phyloP scores from a whole-genome alignment of 2,329 filamentous ascomycete species.

The Colletotrichum salicis region DNA sequence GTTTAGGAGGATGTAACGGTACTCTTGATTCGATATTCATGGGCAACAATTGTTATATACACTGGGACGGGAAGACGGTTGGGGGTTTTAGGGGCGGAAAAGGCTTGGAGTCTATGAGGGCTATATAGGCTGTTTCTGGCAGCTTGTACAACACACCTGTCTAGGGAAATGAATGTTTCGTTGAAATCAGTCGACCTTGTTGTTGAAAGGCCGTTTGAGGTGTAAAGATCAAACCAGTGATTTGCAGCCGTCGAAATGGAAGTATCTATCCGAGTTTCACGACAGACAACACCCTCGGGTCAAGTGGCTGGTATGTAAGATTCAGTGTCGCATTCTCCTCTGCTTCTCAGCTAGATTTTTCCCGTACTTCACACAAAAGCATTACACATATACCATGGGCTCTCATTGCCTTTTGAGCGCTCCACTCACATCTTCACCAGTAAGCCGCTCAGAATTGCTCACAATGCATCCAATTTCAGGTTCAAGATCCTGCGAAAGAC shows the following conservation, averaged over 20 bases:
- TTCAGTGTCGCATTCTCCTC: too few relatives aligned
- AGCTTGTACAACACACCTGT: neutral
- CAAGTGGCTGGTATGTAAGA: too few relatives aligned
- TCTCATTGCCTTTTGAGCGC: too few relatives aligned
- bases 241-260: neutral
- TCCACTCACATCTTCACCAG: too few relatives aligned
- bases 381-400: too few relatives aligned
- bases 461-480: too few relatives aligned
- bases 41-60: slow-evolving; percentile 5
- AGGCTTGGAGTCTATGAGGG: slow-evolving; percentile 3
- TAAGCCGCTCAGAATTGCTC: too few relatives aligned
- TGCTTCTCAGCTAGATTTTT: too few relatives aligned
- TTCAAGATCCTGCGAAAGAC: too few relatives aligned
- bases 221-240: neutral
- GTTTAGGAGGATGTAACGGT: neutral
- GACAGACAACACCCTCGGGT: too few relatives aligned
- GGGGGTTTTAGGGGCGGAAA: neutral
- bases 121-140: slow-evolving; percentile 9
- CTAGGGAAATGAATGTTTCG: slow-evolving; percentile 4
- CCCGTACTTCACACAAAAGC: too few relatives aligned
- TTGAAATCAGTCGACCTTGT: neutral
- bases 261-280: neutral
- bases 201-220: neutral
- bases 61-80: neutral
- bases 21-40: neutral